Conservation (phyloP, 2,329 filamentous ascomycete genomes). For the Aspergillus calidoustus region DNA sequence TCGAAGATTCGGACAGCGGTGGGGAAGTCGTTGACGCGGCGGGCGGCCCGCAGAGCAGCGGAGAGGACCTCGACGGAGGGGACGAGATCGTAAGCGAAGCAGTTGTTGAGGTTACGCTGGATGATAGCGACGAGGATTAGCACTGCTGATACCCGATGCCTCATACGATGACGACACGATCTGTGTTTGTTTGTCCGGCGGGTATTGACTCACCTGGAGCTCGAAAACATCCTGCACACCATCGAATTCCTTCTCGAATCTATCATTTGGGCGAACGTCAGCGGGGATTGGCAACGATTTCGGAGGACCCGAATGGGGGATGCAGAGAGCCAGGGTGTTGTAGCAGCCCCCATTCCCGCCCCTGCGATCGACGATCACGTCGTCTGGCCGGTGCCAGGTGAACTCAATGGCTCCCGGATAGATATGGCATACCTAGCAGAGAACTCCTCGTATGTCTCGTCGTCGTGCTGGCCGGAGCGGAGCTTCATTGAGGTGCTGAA, state of each 20-base stretch:
- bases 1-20: slow-evolving; percentile 98
- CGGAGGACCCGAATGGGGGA: slow-evolving; percentile 3
- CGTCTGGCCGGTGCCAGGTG: slow-evolving; percentile 17
- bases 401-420: slow-evolving; percentile 29
- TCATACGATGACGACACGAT: slow-evolving; percentile 6
- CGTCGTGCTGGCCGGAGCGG: slow-evolving; percentile 69
- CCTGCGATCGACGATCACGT: slow-evolving; percentile 20
- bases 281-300: slow-evolving; percentile 28
- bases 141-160: neutral
- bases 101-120: slow-evolving; percentile 96
- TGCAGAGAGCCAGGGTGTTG: slow-evolving; percentile 1
- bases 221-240: slow-evolving; percentile 98
- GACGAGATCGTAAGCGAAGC: slow-evolving; percentile 99
- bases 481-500: slow-evolving; percentile 60
- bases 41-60: slow-evolving; percentile 89
- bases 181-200: neutral
- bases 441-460: slow-evolving; percentile 99
- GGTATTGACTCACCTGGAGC: slow-evolving; percentile 77
- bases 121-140: neutral
- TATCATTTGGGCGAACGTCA: slow-evolving; percentile 54
- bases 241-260: slow-evolving; percentile 99
- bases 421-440: slow-evolving; percentile 76
- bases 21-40: slow-evolving; percentile 97
- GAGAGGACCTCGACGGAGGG: slow-evolving; percentile 88
- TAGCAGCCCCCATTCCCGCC: slow-evolving; percentile 17